Evolutionary conservation across 2,329 filamentous ascomycete species (phyloP).

Genomic region (Trichoderma sp.): DNA sequence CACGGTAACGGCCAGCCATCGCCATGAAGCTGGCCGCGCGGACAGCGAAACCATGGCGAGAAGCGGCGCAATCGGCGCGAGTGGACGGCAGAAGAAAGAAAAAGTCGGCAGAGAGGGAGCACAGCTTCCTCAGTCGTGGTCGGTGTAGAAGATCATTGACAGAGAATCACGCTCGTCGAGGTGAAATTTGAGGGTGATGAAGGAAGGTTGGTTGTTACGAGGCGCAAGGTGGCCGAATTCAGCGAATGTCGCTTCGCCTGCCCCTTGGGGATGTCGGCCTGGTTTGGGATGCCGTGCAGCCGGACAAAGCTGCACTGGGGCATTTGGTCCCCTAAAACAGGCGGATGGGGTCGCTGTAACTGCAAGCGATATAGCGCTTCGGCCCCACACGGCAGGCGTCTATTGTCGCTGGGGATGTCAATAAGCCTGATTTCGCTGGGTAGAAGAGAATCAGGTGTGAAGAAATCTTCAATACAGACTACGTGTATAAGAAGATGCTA

Average conservation of each 20-base stretch:
- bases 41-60: slow-evolving; percentile 21
- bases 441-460: not conserved
- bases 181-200: not conserved
- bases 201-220: not conserved
- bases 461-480: not conserved
- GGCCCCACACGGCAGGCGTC: slow-evolving; percentile 14
- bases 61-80: slow-evolving; percentile 7
- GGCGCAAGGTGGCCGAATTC: slow-evolving; percentile 25
- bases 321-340: slow-evolving; percentile 10
- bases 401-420: slow-evolving; percentile 7
- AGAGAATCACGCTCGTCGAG: not conserved
- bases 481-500: not conserved
- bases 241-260: not conserved
- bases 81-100: not conserved
- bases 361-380: slow-evolving; percentile 16
- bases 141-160: slow-evolving; percentile 5
- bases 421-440: not conserved
- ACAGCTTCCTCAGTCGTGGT: slow-evolving; percentile 12
- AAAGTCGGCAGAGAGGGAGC: slow-evolving; percentile 8
- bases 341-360: slow-evolving; percentile 3
- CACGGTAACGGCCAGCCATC: slow-evolving; percentile 36
- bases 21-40: slow-evolving; percentile 20
- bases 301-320: not conserved
- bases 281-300: not conserved
- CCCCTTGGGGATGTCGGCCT: slow-evolving; percentile 11